A percentile compares a stretch with the other conserved stretches of the same genome.
These are phyloP conservation scores for Scenedesmus sp. DNA, from an alignment of 163 green algal species.

Conservation along the genomic window DNA sequence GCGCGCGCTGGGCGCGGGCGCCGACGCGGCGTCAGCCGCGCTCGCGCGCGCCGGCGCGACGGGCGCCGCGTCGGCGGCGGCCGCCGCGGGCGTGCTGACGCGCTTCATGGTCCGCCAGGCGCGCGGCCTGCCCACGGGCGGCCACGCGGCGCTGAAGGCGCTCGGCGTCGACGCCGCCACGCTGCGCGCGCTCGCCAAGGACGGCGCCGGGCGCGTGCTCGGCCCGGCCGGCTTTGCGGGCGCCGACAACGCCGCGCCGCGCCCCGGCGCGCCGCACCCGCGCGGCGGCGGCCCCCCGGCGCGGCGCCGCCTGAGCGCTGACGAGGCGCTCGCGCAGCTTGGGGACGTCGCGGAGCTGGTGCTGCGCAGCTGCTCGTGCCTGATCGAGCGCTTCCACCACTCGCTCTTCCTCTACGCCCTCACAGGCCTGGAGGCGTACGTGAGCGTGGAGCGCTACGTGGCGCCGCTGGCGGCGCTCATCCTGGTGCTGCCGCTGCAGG, in stretches of 20 bases:
- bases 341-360: conserved; percentile 63
- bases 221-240: neutral
- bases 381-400: conserved; percentile 87
- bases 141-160: conserved; percentile 74
- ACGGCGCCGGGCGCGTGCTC: neutral
- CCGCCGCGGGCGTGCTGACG: conserved; percentile 47
- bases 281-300: neutral
- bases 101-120: conserved; percentile 71
- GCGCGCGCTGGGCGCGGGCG: neutral
- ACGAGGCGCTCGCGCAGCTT: conserved; percentile 31
- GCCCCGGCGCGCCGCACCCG: too few relatives aligned
- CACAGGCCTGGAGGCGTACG: conserved; percentile 57
- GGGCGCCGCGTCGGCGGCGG: conserved; percentile 22
- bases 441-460: conserved; percentile 78
- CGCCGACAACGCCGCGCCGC: conserved; percentile 16
- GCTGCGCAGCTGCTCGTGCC: conserved; percentile 77
- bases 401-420: conserved; percentile 80
- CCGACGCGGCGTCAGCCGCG: neutral
- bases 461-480: conserved; percentile 63
- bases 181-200: conserved; percentile 36
- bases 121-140: conserved; percentile 55
- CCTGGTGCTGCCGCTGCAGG: conserved; percentile 68
- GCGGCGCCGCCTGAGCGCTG: neutral
- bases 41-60: neutral
- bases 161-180: conserved; percentile 75